Evolutionary conservation across 1,284 basidiomycete species (phyloP).

Genomic region (Leccinum variabile): DNA sequence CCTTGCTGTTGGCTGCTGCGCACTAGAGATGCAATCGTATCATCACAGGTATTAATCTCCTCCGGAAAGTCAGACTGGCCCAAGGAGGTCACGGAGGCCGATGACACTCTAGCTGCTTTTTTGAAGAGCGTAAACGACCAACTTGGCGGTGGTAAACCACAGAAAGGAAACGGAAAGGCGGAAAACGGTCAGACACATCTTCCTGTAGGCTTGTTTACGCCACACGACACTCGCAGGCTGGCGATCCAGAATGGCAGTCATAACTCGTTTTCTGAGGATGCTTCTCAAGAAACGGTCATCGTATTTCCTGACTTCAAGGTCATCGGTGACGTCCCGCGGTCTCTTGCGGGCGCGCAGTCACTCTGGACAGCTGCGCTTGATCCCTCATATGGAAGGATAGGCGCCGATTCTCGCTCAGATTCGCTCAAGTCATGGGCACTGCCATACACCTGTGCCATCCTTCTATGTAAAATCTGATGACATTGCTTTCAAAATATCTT

Average conservation of each 20-base stretch:
- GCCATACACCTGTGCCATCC: conserved; percentile 73
- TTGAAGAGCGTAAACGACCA: conserved; percentile 44
- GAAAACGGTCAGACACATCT: conserved; percentile 20
- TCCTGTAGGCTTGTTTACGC: conserved; percentile 57
- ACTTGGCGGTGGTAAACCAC: conserved; percentile 25
- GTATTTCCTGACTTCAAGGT: conserved; percentile 91
- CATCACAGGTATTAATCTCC: conserved; percentile 79
- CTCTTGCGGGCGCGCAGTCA: conserved; percentile 62
- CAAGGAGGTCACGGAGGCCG: conserved; percentile 67
- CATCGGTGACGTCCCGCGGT: conserved; percentile 66
- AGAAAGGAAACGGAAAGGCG: conserved; percentile 18
- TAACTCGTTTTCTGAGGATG: conserved; percentile 57
- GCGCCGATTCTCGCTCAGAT: conserved; percentile 43
- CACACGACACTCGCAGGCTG: conserved; percentile 54
- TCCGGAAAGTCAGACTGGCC: conserved; percentile 89
- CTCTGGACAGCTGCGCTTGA: conserved; percentile 67
- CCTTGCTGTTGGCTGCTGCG: background rate
- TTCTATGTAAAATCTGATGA: conserved; percentile 66
- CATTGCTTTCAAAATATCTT: background rate
- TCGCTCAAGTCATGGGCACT: conserved; percentile 67
- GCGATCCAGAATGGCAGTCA: conserved; percentile 85
- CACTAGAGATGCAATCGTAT: background rate
- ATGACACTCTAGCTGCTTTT: conserved; percentile 66
- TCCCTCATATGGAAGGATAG: conserved; percentile 50
- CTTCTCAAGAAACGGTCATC: conserved; percentile 70